These are phyloP conservation scores for Ophiocordyceps sinensis DNA, from an alignment of 2,329 filamentous ascomycete species.

Conservation along the genomic window DNA sequence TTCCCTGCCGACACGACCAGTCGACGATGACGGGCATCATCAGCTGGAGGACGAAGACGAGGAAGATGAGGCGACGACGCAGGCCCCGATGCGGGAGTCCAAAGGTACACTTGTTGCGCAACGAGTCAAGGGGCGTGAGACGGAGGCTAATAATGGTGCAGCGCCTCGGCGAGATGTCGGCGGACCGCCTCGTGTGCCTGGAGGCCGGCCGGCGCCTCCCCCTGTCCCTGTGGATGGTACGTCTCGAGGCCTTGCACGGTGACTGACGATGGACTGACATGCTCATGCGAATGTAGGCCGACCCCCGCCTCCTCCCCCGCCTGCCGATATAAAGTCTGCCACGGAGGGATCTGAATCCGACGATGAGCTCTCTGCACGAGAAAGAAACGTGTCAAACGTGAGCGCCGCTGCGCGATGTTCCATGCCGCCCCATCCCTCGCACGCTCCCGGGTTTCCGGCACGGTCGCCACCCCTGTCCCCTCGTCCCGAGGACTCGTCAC, in stretches of 20 bases:
- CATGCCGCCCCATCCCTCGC: slow-evolving; percentile 22
- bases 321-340: slow-evolving; percentile 43
- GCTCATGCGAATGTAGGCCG: slow-evolving; percentile 34
- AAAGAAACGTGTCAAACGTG: slow-evolving; percentile 22
- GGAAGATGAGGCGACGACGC: slow-evolving; percentile 19
- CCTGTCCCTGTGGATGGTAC: slow-evolving; percentile 47
- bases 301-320: slow-evolving; percentile 39
- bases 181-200: slow-evolving; percentile 31
- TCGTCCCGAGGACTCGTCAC: slow-evolving; percentile 24
- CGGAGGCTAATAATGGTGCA: slow-evolving; percentile 15
- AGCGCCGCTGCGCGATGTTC: slow-evolving; percentile 20
- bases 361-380: slow-evolving; percentile 59
- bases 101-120: slow-evolving; percentile 9
- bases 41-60: slow-evolving; percentile 16
- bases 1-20: slow-evolving; percentile 12
- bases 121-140: background rate
- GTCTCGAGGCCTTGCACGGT: slow-evolving; percentile 14
- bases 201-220: slow-evolving; percentile 38
- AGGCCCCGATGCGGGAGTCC: slow-evolving; percentile 13
- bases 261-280: background rate
- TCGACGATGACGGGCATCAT: slow-evolving; percentile 5
- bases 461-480: slow-evolving; percentile 21
- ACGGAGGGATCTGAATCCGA: slow-evolving; percentile 76
- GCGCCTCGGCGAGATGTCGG: slow-evolving; percentile 16
- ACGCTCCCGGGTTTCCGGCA: slow-evolving; percentile 10